These are phyloP conservation scores for Blastomyces emzantsi DNA, from an alignment of 2,329 filamentous ascomycete genomes.

Conservation along the genomic window DNA sequence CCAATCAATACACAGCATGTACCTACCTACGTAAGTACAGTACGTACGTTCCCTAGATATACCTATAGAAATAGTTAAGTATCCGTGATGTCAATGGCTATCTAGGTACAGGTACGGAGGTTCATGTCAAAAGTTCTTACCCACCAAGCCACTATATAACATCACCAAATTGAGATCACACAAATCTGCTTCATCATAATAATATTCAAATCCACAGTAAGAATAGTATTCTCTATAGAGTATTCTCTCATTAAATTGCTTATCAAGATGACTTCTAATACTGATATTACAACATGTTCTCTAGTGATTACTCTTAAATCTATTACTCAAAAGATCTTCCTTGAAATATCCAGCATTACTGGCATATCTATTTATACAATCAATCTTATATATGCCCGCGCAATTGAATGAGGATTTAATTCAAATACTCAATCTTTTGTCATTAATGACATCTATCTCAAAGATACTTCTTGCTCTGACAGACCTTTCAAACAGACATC, in stretches of 20 bases:
- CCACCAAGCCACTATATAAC: background rate
- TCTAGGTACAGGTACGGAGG: no score
- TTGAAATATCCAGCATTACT: background rate
- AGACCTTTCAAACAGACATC: background rate
- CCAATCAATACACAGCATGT: no score
- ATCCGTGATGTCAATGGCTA: no score
- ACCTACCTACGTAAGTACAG: no score
- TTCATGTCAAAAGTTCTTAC: background rate
- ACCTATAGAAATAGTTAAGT: no score
- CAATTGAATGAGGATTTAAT: background rate
- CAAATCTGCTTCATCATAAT: background rate
- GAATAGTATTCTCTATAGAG: background rate
- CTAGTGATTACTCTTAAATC: no score
- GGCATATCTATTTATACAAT: background rate
- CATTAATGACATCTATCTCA: background rate
- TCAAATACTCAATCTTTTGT: background rate
- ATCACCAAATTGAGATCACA: background rate
- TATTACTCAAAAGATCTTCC: background rate
- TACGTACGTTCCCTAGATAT: no score
- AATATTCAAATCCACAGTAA: background rate
- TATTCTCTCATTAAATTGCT: background rate
- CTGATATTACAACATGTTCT: no score
- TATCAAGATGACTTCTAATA: no score
- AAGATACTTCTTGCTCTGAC: background rate
- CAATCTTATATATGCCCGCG: background rate